These are phyloP conservation scores for Castanea mollissima DNA, from an alignment of 306 rosid species.

Conservation along the genomic window DNA sequence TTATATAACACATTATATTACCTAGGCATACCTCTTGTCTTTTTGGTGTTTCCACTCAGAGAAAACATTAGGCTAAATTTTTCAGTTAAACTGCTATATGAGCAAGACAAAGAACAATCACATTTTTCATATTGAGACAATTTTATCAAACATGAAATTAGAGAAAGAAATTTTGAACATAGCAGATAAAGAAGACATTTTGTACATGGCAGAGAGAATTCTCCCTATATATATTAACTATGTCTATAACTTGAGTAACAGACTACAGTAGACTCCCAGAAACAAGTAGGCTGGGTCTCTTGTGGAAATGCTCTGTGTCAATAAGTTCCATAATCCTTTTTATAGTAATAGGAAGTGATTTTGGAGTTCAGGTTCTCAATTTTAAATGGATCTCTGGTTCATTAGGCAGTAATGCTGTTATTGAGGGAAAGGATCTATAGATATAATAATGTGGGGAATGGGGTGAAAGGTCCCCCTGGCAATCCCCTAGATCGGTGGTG, in stretches of 20 bases:
- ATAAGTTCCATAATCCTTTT: neutral
- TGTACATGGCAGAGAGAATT: neutral
- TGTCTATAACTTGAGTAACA: neutral
- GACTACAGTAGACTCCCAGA: neutral
- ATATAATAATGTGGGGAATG: neutral
- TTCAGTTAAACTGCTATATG: neutral
- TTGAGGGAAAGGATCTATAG: neutral
- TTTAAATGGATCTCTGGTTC: conserved; percentile 1
- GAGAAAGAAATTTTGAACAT: neutral
- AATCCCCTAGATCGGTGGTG: neutral
- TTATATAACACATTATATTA: neutral
- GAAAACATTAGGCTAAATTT: neutral
- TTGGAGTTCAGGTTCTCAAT: neutral
- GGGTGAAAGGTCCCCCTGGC: neutral
- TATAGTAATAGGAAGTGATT: neutral
- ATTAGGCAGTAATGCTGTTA: neutral
- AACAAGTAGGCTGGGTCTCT: neutral
- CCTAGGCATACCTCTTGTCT: neutral
- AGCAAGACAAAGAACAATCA: neutral
- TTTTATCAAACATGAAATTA: neutral
- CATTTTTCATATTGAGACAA: neutral
- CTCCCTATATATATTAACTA: neutral
- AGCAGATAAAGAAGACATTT: neutral
- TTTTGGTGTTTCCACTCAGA: neutral
- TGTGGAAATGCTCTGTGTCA: neutral